Evolutionary conservation across 768 basidiomycete species (phyloP).

Genomic region (Rhodotorula kratochvilovae): DNA sequence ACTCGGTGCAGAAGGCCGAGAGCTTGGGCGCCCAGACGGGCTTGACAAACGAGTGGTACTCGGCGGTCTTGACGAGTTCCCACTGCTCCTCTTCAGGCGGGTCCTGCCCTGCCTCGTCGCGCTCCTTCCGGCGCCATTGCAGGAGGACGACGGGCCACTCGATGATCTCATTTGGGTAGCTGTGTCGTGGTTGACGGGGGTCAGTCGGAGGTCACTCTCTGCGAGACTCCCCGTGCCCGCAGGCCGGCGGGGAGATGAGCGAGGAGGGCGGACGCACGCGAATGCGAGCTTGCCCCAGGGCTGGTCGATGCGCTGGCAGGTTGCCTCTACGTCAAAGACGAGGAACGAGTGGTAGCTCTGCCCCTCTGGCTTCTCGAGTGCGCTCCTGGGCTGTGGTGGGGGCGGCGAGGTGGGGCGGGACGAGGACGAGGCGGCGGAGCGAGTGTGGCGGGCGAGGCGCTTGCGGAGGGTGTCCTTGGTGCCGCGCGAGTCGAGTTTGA

Average conservation of each 20-base stretch:
- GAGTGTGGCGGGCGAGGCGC: slow-evolving; percentile 38
- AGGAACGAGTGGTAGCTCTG: slow-evolving; percentile 66
- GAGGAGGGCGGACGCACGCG: slow-evolving; percentile 15
- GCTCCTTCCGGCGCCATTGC: slow-evolving; percentile 55
- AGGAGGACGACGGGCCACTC: slow-evolving; percentile 91
- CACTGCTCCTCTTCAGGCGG: slow-evolving; percentile 54
- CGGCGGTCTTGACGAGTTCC: slow-evolving; percentile 65
- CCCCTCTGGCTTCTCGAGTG: background rate
- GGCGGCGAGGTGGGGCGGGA: background rate
- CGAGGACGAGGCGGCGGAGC: slow-evolving; percentile 8
- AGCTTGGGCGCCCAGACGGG: slow-evolving; percentile 81
- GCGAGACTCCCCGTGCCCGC: no score
- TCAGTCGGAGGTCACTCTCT: background rate
- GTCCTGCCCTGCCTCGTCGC: background rate
- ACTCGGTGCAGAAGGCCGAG: slow-evolving; percentile 72
- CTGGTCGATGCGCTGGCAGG: slow-evolving; percentile 54
- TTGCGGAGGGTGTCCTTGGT: slow-evolving; percentile 49
- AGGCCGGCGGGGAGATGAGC: no score
- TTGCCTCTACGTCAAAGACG: slow-evolving; percentile 84
- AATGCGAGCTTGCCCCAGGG: slow-evolving; percentile 31
- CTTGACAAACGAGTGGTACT: slow-evolving; percentile 80
- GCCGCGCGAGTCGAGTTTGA: slow-evolving; percentile 47
- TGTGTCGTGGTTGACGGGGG: slow-evolving; percentile 48
- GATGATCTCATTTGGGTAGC: slow-evolving; percentile 76
- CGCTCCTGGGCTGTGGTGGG: no score